Evolutionary conservation across 2,329 filamentous ascomycete species (phyloP).

Genomic region (Aureobasidium sp.): DNA sequence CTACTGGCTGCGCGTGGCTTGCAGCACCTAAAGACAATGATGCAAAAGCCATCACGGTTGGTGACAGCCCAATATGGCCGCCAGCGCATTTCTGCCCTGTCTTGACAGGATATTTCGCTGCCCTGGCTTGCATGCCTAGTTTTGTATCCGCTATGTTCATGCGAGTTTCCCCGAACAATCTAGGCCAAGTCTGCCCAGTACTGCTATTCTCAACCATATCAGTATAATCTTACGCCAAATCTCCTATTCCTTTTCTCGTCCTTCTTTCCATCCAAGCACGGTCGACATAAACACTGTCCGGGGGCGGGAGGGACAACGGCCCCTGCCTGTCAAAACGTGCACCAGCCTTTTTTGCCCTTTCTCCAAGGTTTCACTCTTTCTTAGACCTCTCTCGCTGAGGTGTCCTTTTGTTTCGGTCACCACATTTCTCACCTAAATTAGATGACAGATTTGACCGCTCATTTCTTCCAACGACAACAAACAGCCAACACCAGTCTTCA

Average conservation of each 20-base stretch:
- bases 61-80: constrained; percentile 12
- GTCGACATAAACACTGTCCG: neutral
- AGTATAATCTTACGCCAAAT: neutral
- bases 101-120: neutral
- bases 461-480: constrained; percentile 1
- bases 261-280: neutral
- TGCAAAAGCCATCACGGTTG: neutral
- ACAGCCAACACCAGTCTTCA: neutral
- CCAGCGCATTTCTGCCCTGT: constrained; percentile 6
- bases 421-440: constrained; percentile 11
- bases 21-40: neutral
- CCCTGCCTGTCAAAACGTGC: constrained; percentile 9
- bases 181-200: neutral
- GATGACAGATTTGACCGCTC: neutral
- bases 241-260: neutral
- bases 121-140: neutral
- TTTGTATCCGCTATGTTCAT: neutral
- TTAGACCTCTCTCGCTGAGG: constrained; percentile 9
- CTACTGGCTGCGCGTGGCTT: neutral
- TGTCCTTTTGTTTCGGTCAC: too few relatives aligned
- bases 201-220: neutral
- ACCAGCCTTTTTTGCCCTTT: neutral
- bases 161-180: neutral
- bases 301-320: constrained; percentile 12
- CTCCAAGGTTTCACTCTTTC: constrained; percentile 5